Percentiles rank a stretch among this genome's conserved stretches.
Evolutionary conservation across 1,284 basidiomycete genomes (phyloP).

Genomic region (Calocybe gambosa): DNA sequence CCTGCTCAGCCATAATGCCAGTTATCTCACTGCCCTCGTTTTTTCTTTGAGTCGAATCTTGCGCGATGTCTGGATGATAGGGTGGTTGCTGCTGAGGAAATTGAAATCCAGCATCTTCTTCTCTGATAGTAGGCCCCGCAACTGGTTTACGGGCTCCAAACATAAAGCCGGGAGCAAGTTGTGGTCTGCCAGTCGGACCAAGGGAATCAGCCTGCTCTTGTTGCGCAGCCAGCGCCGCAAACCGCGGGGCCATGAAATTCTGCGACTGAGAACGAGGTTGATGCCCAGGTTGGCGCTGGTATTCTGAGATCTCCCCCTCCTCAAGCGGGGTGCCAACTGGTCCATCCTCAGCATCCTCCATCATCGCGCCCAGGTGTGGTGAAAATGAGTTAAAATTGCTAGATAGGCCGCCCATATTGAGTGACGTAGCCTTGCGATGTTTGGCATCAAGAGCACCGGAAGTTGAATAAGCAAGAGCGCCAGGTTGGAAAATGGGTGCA

Average conservation of each 20-base stretch:
- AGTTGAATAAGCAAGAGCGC: constrained; percentile 50
- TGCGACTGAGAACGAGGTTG: constrained; percentile 71
- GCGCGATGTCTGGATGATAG: constrained; percentile 31
- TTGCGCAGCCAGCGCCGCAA: constrained; percentile 78
- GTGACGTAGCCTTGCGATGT: constrained; percentile 74
- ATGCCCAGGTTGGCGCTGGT: constrained; percentile 47
- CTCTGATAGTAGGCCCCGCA: constrained; percentile 68
- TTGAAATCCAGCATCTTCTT: constrained; percentile 75
- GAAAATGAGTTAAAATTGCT: constrained; percentile 64
- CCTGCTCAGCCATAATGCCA: constrained; percentile 89
- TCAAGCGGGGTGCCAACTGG: constrained; percentile 44
- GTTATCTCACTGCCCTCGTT: constrained; percentile 70
- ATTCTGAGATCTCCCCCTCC: constrained; percentile 72
- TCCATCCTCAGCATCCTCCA: constrained; percentile 69
- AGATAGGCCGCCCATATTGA: constrained; percentile 53
- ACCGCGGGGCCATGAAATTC: constrained; percentile 81
- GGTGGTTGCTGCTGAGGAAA: constrained; percentile 71
- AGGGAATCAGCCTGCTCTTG: constrained; percentile 61
- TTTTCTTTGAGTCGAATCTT: constrained; percentile 48
- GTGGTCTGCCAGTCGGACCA: constrained; percentile 80
- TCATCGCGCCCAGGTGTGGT: constrained; percentile 75
- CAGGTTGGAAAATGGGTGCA: constrained; percentile 67
- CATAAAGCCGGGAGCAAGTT: constrained; percentile 84
- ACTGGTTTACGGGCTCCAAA: constrained; percentile 73
- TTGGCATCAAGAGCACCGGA: constrained; percentile 46